Evolutionary conservation across 2,329 filamentous ascomycete genomes (phyloP).

Genomic region (Aspergillus sp.): DNA sequence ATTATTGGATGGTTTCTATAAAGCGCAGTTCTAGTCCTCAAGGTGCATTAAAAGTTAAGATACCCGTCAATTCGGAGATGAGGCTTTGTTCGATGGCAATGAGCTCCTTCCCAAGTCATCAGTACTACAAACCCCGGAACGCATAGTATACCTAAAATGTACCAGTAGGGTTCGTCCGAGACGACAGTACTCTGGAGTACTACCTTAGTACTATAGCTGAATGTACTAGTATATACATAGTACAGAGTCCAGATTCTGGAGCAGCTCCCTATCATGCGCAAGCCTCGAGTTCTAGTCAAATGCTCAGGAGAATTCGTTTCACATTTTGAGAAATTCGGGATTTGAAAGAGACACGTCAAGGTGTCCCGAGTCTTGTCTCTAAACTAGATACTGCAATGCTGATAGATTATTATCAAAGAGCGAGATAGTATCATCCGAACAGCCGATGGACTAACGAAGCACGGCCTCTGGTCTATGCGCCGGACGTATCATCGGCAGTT

Average conservation of each 20-base stretch:
- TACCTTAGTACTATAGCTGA: too few relatives aligned
- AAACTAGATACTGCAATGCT: too few relatives aligned
- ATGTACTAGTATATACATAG: too few relatives aligned
- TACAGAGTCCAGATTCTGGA: too few relatives aligned
- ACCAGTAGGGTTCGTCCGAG: not conserved
- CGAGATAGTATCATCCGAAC: not conserved
- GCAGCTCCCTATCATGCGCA: too few relatives aligned
- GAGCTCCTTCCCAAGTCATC: not conserved
- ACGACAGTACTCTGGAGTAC: too few relatives aligned
- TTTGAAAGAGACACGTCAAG: too few relatives aligned
- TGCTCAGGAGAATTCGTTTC: not conserved
- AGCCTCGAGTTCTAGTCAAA: too few relatives aligned
- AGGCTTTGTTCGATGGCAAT: not conserved
- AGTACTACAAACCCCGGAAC: not conserved
- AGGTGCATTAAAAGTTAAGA: slow-evolving; percentile 27
- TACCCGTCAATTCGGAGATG: slow-evolving; percentile 20
- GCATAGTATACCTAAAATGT: not conserved
- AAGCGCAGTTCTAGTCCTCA: not conserved
- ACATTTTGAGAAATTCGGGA: not conserved
- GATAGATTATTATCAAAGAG: not conserved
- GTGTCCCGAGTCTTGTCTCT: too few relatives aligned
- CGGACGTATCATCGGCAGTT: slow-evolving; percentile 15
- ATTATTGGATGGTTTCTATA: slow-evolving; percentile 8
- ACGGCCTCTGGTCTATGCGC: slow-evolving; percentile 1
- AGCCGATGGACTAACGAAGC: not conserved